A percentile compares a stretch with the other conserved stretches of the same genome.
Conservation (phyloP, 2,329 filamentous ascomycete genomes). For the Rosellinia necatrix region DNA sequence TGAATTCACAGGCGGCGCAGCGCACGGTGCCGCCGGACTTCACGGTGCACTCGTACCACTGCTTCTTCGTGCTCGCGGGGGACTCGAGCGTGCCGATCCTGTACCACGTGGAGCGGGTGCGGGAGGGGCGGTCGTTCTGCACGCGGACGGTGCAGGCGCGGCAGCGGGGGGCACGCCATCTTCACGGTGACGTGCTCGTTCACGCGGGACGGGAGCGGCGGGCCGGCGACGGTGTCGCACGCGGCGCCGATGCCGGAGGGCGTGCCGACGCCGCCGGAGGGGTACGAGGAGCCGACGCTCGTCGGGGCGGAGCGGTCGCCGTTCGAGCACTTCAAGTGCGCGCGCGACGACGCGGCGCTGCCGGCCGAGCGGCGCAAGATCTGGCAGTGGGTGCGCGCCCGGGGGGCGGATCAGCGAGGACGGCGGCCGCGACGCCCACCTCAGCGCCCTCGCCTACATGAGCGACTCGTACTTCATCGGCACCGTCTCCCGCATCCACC, state of each 20-base stretch:
- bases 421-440: slow-evolving; percentile 79
- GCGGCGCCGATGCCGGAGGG: slow-evolving; percentile 61
- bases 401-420: slow-evolving; percentile 73
- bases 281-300: slow-evolving; percentile 54
- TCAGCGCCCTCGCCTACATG: slow-evolving; percentile 90
- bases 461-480: slow-evolving; percentile 93
- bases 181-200: slow-evolving; percentile 97
- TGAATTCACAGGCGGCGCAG: slow-evolving; percentile 76
- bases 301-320: slow-evolving; percentile 46
- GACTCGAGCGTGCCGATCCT: slow-evolving; percentile 83
- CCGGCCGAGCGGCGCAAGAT: slow-evolving; percentile 66
- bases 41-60: slow-evolving; percentile 94
- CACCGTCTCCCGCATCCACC: slow-evolving; percentile 80
- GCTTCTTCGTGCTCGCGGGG: slow-evolving; percentile 95
- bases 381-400: slow-evolving; percentile 74
- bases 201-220: slow-evolving; percentile 66
- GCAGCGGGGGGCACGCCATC: slow-evolving; percentile 84
- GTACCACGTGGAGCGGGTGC: slow-evolving; percentile 93
- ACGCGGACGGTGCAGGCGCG: slow-evolving; percentile 95
- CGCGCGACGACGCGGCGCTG: slow-evolving; percentile 43
- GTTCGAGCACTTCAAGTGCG: slow-evolving; percentile 49
- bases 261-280: slow-evolving; percentile 45
- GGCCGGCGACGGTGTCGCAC: slow-evolving; percentile 63
- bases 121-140: slow-evolving; percentile 86
- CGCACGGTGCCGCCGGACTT: slow-evolving; percentile 82